Evolutionary conservation across 1,284 basidiomycete species (phyloP).

Genomic region (Porogramme epimiltina): DNA sequence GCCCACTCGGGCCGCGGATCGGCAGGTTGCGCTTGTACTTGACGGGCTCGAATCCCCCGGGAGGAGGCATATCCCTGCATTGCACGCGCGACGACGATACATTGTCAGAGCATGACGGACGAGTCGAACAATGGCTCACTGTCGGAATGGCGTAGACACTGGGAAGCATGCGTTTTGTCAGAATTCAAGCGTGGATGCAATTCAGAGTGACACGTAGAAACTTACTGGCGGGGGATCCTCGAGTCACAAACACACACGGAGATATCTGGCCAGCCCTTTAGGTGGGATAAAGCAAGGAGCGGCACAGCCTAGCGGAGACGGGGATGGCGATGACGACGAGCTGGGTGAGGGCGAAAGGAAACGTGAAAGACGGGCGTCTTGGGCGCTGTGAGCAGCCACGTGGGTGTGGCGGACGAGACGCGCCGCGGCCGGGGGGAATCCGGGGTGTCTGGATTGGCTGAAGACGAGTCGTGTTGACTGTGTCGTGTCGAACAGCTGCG

Average conservation of each 20-base stretch:
- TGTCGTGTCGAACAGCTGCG: too few species aligned
- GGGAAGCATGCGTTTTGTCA: slow-evolving; percentile 19
- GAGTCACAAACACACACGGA: slow-evolving; percentile 13
- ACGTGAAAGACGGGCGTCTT: slow-evolving; percentile 16
- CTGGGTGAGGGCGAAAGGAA: slow-evolving; percentile 13
- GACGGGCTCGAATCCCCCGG: slow-evolving; percentile 91
- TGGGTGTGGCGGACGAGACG: slow-evolving; percentile 7
- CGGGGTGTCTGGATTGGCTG: background rate
- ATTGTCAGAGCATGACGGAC: slow-evolving; percentile 14
- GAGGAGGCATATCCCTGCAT: slow-evolving; percentile 91
- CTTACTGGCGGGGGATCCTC: slow-evolving; percentile 19
- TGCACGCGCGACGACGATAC: slow-evolving; percentile 10
- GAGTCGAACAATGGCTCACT: slow-evolving; percentile 43
- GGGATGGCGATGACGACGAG: slow-evolving; percentile 19
- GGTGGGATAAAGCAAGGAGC: background rate
- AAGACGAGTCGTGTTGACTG: too few species aligned
- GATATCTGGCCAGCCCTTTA: slow-evolving; percentile 1
- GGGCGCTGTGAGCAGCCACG: slow-evolving; percentile 18
- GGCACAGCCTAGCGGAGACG: slow-evolving; percentile 16
- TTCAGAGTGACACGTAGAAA: slow-evolving; percentile 13
- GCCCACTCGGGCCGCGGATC: slow-evolving; percentile 87
- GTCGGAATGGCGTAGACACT: slow-evolving; percentile 71
- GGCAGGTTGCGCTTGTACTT: slow-evolving; percentile 98
- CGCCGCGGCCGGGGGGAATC: too few species aligned
- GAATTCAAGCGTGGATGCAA: slow-evolving; percentile 9